phyloP scores from a whole-genome alignment of 2,329 filamentous ascomycete genomes.

The Coniella vitis region DNA sequence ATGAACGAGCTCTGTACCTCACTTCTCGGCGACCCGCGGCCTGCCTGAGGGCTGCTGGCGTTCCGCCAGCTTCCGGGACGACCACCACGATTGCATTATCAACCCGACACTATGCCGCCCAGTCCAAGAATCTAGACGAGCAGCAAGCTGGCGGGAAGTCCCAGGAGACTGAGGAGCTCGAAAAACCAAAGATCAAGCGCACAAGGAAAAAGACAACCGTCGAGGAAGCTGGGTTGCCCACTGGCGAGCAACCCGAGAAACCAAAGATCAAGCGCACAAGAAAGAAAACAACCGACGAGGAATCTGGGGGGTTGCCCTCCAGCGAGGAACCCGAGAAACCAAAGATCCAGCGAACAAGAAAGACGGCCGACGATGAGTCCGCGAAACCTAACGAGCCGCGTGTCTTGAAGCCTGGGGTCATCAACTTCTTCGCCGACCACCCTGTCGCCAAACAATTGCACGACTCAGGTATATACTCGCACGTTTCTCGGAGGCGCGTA shows the following conservation, averaged over 20 bases:
- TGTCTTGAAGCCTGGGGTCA: not conserved
- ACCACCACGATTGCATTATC: not conserved
- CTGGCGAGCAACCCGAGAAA: too few relatives aligned
- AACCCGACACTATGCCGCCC: not conserved
- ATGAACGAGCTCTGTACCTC: slow-evolving; percentile 11
- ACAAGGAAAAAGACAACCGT: too few relatives aligned
- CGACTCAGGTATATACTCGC: not conserved
- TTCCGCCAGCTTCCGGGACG: not conserved
- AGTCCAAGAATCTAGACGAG: too few relatives aligned
- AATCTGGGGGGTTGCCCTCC: too few relatives aligned
- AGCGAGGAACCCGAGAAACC: too few relatives aligned
- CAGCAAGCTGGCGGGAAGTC: too few relatives aligned
- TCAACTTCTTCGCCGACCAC: not conserved
- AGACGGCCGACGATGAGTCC: not conserved
- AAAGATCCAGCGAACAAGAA: too few relatives aligned
- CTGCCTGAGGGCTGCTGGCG: not conserved
- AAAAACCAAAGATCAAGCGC: too few relatives aligned
- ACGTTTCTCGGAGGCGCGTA: not conserved
- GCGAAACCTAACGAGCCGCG: not conserved
- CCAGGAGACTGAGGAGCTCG: too few relatives aligned
- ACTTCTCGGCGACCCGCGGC: slow-evolving; percentile 1
- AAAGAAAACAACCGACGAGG: too few relatives aligned
- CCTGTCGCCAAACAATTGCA: slow-evolving; percentile 1
- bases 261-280: too few relatives aligned
- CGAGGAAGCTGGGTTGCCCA: too few relatives aligned